phyloP scores from a whole-genome alignment of 1,284 basidiomycete species.

The Ganoderma lingzhi region DNA sequence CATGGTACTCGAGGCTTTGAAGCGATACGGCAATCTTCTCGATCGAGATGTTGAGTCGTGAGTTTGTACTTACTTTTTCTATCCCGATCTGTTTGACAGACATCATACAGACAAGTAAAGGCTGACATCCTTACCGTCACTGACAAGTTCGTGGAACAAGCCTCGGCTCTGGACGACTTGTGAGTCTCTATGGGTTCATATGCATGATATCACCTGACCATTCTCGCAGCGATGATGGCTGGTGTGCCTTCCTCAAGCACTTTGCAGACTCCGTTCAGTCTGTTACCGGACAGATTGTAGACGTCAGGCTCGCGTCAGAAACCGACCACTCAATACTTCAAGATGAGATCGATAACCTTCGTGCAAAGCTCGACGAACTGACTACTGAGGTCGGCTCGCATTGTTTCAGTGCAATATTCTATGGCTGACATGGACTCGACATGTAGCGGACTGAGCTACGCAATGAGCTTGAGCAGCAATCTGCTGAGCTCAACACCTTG shows the following conservation, averaged over 20 bases:
- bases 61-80: slow-evolving; percentile 39
- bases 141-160: slow-evolving; percentile 75
- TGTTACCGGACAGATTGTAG: slow-evolving; percentile 72
- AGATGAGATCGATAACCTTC: slow-evolving; percentile 69
- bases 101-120: slow-evolving; percentile 63
- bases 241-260: slow-evolving; percentile 67
- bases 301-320: slow-evolving; percentile 56
- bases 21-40: slow-evolving; percentile 62
- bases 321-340: slow-evolving; percentile 54
- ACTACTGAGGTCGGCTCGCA: slow-evolving; percentile 64
- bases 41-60: slow-evolving; percentile 70
- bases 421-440: not conserved
- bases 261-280: slow-evolving; percentile 72
- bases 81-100: not conserved
- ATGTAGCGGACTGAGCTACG: slow-evolving; percentile 60
- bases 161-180: slow-evolving; percentile 68
- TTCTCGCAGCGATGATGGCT: slow-evolving; percentile 62
- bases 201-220: slow-evolving; percentile 7
- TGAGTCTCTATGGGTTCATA: slow-evolving; percentile 42
- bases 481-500: slow-evolving; percentile 72
- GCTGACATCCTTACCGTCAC: slow-evolving; percentile 66
- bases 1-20: slow-evolving; percentile 61
- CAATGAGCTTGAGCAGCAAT: slow-evolving; percentile 63
- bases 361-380: slow-evolving; percentile 64
- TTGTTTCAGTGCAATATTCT: not conserved